A percentile compares a stretch with the other conserved stretches of the same genome.
phyloP scores from a whole-genome alignment of 768 basidiomycete species.

The Cystofilobasidium ferigula region DNA sequence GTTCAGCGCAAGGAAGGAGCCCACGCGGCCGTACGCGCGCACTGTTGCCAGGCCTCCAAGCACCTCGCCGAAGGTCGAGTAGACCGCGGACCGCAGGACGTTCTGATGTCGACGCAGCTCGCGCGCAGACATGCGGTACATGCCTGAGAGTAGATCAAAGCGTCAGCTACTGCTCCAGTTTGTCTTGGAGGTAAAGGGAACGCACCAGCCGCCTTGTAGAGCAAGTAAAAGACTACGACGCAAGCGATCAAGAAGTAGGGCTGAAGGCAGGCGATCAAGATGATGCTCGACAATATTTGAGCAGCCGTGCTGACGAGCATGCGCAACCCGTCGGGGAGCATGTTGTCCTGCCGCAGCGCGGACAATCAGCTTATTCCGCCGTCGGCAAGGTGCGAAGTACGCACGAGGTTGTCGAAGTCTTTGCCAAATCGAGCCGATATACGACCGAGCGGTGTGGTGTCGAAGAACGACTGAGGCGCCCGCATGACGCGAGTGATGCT shows the following conservation, averaged over 20 bases:
- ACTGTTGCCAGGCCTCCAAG: slow-evolving; percentile 59
- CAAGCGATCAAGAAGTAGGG: slow-evolving; percentile 71
- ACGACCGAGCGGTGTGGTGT: slow-evolving; percentile 46
- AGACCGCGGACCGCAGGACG: slow-evolving; percentile 56
- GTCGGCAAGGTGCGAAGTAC: slow-evolving; percentile 32
- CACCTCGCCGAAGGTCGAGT: slow-evolving; percentile 86
- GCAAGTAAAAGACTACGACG: slow-evolving; percentile 34
- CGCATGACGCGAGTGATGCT: slow-evolving; percentile 49
- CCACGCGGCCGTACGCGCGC: slow-evolving; percentile 70
- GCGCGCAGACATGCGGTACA: slow-evolving; percentile 75
- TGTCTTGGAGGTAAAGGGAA: slow-evolving; percentile 25
- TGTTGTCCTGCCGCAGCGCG: slow-evolving; percentile 5
- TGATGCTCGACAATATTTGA: slow-evolving; percentile 43
- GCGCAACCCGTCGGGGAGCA: slow-evolving; percentile 44
- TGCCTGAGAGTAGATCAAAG: slow-evolving; percentile 40
- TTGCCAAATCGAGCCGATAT: slow-evolving; percentile 38
- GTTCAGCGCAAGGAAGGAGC: slow-evolving; percentile 66
- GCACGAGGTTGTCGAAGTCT: slow-evolving; percentile 33
- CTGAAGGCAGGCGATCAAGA: slow-evolving; percentile 48
- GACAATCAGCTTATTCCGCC: slow-evolving; percentile 22
- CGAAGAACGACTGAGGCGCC: slow-evolving; percentile 83
- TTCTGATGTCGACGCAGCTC: slow-evolving; percentile 67
- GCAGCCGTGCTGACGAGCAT: slow-evolving; percentile 49
- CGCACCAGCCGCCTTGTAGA: slow-evolving; percentile 30
- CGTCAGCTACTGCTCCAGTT: too few species aligned